These are phyloP conservation scores for Mortierella sp. DNA, from an alignment of 371 early-diverging fungal species.

Conservation along the genomic window DNA sequence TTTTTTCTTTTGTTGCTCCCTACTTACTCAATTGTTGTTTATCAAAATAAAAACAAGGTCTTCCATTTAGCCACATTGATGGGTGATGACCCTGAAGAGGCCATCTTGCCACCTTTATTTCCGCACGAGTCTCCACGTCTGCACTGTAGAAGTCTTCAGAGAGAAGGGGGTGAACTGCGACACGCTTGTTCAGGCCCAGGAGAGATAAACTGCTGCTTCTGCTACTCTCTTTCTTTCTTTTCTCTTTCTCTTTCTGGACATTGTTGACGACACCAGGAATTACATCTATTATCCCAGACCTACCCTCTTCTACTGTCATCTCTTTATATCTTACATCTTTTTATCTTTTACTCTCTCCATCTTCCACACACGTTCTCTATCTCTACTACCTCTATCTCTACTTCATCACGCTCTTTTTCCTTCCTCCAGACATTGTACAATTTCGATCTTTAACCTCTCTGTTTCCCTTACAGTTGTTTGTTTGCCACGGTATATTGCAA, in stretches of 20 bases:
- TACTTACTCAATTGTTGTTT: slow-evolving; percentile 1
- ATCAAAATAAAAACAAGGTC: neutral
- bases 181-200: slow-evolving; percentile 16
- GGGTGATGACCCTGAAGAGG: neutral
- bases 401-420: neutral
- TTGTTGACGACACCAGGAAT: slow-evolving; percentile 2
- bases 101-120: slow-evolving; percentile 10
- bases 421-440: neutral
- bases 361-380: too few relatives aligned
- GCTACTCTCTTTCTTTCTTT: neutral
- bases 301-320: slow-evolving; percentile 2
- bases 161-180: neutral
- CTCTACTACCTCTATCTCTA: neutral
- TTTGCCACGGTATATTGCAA: neutral
- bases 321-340: neutral
- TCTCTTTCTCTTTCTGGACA: neutral
- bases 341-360: neutral
- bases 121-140: neutral
- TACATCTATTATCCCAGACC: neutral
- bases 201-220: neutral
- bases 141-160: slow-evolving; percentile 6
- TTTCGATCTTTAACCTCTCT: neutral
- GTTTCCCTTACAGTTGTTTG: neutral
- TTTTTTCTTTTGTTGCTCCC: neutral
- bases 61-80: slow-evolving; percentile 11